phyloP scores from a whole-genome alignment of 495 filamentous ascomycete species.

The Penicillium chermesinum region DNA sequence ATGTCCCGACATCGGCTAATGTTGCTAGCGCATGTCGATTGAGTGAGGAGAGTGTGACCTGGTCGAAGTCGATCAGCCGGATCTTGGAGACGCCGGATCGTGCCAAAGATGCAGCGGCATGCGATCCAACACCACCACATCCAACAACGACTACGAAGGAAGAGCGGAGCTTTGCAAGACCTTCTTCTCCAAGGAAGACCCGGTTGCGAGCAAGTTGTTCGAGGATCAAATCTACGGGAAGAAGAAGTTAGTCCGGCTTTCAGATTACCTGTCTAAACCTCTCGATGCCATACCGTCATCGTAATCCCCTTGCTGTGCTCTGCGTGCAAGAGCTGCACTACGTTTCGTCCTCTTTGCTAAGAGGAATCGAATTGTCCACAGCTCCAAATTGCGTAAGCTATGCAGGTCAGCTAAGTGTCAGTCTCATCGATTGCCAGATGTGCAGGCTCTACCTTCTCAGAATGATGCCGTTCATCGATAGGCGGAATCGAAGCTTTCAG shows the following conservation, averaged over 20 bases:
- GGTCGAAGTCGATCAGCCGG: constrained; percentile 94
- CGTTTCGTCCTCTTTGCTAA: constrained; percentile 73
- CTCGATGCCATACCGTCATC: constrained; percentile 60
- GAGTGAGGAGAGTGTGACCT: constrained; percentile 87
- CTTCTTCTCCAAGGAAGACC: constrained; percentile 80
- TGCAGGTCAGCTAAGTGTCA: not conserved
- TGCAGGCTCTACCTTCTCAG: constrained; percentile 27
- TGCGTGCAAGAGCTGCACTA: constrained; percentile 66
- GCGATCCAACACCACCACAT: constrained; percentile 91
- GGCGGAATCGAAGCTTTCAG: constrained; percentile 70
- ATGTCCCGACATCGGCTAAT: constrained; percentile 87
- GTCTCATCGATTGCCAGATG: not conserved
- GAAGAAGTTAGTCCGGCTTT: not conserved
- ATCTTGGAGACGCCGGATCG: constrained; percentile 83
- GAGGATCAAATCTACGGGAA: constrained; percentile 67
- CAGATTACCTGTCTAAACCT: not conserved
- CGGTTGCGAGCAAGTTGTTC: constrained; percentile 95
- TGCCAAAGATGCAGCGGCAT: constrained; percentile 78
- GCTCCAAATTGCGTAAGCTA: constrained; percentile 74
- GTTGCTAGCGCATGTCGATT: constrained; percentile 95
- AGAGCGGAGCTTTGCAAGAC: constrained; percentile 69
- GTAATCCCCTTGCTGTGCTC: constrained; percentile 83
- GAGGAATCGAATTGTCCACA: constrained; percentile 47
- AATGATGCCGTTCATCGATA: constrained; percentile 40
- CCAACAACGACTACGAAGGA: constrained; percentile 87